Evolutionary conservation across 2,329 filamentous ascomycete species (phyloP), one percentile per base, ranked within the genome.

Genomic region (Chaetomiaceae sp.): DNA sequence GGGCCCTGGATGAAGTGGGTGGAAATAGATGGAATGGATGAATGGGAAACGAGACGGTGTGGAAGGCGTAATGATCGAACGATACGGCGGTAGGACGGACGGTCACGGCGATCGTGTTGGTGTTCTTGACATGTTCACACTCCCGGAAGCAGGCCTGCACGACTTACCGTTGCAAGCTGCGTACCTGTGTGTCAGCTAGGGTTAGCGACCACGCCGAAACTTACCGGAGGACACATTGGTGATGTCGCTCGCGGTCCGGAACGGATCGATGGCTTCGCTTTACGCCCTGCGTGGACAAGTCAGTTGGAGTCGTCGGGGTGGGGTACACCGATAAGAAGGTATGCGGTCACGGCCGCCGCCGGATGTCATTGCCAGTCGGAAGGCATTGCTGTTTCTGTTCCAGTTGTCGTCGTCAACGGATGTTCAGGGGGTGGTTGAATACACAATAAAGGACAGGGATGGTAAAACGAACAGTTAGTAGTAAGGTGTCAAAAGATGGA

Each of bases 151-250:
- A 33, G 25, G 47, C 23, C 34, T 39, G 47, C 17, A 27, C 33
- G 27, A 34, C 48, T 30, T 45, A 45, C 42, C 48, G 42, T 50
- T 19, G n/a, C 35, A 17, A 23, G 16, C 49, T 47, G 44, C 23
- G 12, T 33, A 33, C 30, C 39, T 43, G 23, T 7, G 10, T 48
- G 31, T 48, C 44, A 47, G 38, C 23, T 14, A 17, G 44, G 17
- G 50, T 51, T 47, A 51, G 50, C 50, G 37, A 51, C 50, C 50
- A 47, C 50, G 39, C 50, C 44, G 43, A 51, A 51, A 44, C 50
- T 51, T 48, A 48, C 50, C 50, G 50, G 50, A 51, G 39, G 44
- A 51, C 44, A 44, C n/a, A n/a, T n/a, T n/a, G n/a, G n/a, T 25
- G 4, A 33, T 38, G 39, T 51, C 44, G 44, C 44, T 51, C 44